phyloP scores from a whole-genome alignment of 2,329 filamentous ascomycete species.

The Monascus ruber region DNA sequence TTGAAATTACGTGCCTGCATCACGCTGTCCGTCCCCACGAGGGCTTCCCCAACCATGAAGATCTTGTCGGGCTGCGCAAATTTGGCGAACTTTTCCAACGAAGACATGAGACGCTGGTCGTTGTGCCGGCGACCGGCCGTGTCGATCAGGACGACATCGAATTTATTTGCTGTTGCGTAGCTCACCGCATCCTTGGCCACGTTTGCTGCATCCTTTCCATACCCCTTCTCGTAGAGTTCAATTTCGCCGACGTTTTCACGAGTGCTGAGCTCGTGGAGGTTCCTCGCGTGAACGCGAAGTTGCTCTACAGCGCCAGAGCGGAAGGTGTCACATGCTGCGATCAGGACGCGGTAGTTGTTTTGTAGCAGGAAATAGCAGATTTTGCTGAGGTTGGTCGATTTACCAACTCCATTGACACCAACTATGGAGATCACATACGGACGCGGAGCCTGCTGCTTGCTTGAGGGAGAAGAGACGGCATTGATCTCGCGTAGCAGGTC shows the following conservation, averaged over 20 bases:
- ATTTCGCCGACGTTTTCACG: slow-evolving; percentile 72
- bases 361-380: slow-evolving; percentile 97
- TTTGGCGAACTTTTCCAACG: slow-evolving; percentile 92
- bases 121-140: slow-evolving; percentile 93
- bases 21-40: slow-evolving; percentile 91
- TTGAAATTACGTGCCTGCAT: slow-evolving; percentile 97
- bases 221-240: slow-evolving; percentile 91
- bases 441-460: slow-evolving; percentile 52
- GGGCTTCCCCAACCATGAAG: slow-evolving; percentile 86
- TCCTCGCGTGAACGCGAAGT: slow-evolving; percentile 85
- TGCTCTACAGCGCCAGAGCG: slow-evolving; percentile 95
- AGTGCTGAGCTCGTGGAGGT: slow-evolving; percentile 75
- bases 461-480: slow-evolving; percentile 56
- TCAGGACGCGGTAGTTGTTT: slow-evolving; percentile 90
- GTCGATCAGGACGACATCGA: slow-evolving; percentile 92
- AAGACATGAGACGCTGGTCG: slow-evolving; percentile 90
- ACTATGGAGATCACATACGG: slow-evolving; percentile 98
- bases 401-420: slow-evolving; percentile 95
- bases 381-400: slow-evolving; percentile 94
- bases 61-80: slow-evolving; percentile 96
- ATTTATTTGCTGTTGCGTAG: slow-evolving; percentile 62
- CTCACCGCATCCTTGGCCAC: slow-evolving; percentile 90
- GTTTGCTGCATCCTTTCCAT: slow-evolving; percentile 92
- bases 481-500: slow-evolving; percentile 92
- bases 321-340: slow-evolving; percentile 94